These are phyloP conservation scores for Xylaria sp. DNA, from an alignment of 495 filamentous ascomycete genomes.

Conservation along the genomic window DNA sequence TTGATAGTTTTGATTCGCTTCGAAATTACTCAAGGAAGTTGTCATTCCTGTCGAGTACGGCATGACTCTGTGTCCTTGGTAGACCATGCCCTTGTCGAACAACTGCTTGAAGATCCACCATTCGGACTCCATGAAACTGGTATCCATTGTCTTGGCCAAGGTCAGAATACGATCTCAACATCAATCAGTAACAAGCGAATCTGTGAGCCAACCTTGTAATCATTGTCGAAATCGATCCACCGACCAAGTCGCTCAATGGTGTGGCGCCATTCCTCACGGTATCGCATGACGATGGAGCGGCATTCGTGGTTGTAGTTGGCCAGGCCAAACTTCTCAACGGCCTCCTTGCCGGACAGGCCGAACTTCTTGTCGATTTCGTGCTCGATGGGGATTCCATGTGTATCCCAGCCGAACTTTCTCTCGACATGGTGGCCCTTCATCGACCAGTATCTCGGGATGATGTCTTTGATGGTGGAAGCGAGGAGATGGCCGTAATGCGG, in stretches of 20 bases:
- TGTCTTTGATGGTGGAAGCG: slow-evolving; percentile 96
- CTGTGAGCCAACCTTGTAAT: slow-evolving; percentile 80
- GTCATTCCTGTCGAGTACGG: slow-evolving; percentile 92
- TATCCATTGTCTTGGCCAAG: slow-evolving; percentile 78
- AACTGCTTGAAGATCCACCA: slow-evolving; percentile 98
- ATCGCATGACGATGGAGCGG: slow-evolving; percentile 93
- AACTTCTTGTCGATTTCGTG: slow-evolving; percentile 99
- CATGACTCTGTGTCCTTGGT: slow-evolving; percentile 90
- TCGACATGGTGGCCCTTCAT: slow-evolving; percentile 94
- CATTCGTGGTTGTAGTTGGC: slow-evolving; percentile 94
- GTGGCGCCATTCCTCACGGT: slow-evolving; percentile 84
- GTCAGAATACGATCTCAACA: slow-evolving; percentile 29
- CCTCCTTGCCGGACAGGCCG: slow-evolving; percentile 85
- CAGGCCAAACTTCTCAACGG: slow-evolving; percentile 86
- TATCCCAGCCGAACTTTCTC: slow-evolving; percentile 79
- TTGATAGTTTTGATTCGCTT: slow-evolving; percentile 93
- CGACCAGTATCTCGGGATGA: slow-evolving; percentile 96
- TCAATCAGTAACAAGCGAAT: neutral
- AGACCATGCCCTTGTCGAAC: slow-evolving; percentile 86
- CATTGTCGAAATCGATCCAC: slow-evolving; percentile 99
- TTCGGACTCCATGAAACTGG: slow-evolving; percentile 91
- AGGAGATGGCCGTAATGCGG: slow-evolving; percentile 97
- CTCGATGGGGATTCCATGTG: slow-evolving; percentile 94
- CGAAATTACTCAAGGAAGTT: slow-evolving; percentile 92
- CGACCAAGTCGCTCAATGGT: slow-evolving; percentile 91